phyloP scores from a whole-genome alignment of 1,139 yeast species.

The Taiozyma sp. region DNA sequence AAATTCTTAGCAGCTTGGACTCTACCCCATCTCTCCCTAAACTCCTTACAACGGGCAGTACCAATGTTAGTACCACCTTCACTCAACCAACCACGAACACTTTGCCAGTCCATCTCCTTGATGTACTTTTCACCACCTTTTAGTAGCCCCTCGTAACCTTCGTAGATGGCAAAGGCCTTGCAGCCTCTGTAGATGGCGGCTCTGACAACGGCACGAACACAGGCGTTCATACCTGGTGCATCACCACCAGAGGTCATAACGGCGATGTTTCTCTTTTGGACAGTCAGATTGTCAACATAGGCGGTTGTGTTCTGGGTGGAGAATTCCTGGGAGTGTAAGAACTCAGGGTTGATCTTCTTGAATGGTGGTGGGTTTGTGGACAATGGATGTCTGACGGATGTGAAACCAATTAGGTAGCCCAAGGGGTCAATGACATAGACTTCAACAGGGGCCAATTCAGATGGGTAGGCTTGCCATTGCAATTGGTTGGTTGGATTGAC shows the following conservation, averaged over 20 bases:
- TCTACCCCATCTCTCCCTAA: constrained; percentile 81
- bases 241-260: constrained; percentile 99
- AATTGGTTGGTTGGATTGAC: neutral
- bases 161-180: constrained; percentile 89
- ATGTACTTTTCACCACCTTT: constrained; percentile 70
- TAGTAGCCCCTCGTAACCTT: constrained; percentile 93
- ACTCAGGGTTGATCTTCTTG: constrained; percentile 13
- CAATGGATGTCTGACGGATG: constrained; percentile 52
- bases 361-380: constrained; percentile 42
- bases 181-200: constrained; percentile 87
- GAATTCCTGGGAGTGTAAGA: constrained; percentile 12
- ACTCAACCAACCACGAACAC: constrained; percentile 86
- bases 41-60: constrained; percentile 87
- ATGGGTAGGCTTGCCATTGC: constrained; percentile 42
- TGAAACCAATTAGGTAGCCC: constrained; percentile 64
- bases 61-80: constrained; percentile 96
- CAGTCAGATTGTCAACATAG: constrained; percentile 1
- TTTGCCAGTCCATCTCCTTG: constrained; percentile 82
- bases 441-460: constrained; percentile 61
- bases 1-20: constrained; percentile 76
- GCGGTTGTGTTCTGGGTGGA: constrained; percentile 10
- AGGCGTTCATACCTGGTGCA: constrained; percentile 98
- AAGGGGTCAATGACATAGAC: constrained; percentile 63
- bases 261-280: constrained; percentile 57
- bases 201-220: constrained; percentile 90